Conservation (phyloP, 768 basidiomycete species). For the Boletus reticulatus region DNA sequence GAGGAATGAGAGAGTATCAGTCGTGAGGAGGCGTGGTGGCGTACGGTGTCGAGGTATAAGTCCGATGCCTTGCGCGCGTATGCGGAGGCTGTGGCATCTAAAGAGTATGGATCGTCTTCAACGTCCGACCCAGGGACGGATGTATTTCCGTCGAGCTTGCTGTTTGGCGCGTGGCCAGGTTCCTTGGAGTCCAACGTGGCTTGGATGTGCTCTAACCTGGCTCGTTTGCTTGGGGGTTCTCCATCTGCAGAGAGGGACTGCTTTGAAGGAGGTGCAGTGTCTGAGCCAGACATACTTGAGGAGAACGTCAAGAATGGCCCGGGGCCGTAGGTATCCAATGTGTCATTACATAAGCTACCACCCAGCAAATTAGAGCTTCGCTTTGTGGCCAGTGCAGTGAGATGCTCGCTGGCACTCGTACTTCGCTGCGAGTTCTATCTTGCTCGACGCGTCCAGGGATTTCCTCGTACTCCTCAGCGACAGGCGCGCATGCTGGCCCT, state of each 20-base stretch:
- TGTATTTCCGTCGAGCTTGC: conserved; percentile 31
- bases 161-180: conserved; percentile 26
- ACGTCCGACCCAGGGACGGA: conserved; percentile 18
- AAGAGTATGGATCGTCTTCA: conserved; percentile 27
- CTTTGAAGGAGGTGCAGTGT: conserved; percentile 4
- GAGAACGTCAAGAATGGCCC: background rate
- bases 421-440: conserved; percentile 25
- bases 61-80: conserved; percentile 59
- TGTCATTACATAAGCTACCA: conserved; percentile 20
- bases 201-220: conserved; percentile 19
- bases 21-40: conserved; percentile 29
- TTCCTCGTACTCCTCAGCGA: conserved; percentile 32
- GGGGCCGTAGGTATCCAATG: background rate
- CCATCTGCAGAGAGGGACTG: conserved; percentile 6
- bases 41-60: conserved; percentile 91
- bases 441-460: conserved; percentile 22
- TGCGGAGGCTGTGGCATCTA: conserved; percentile 22
- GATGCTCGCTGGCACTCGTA: conserved; percentile 26
- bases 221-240: conserved; percentile 32
- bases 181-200: conserved; percentile 14
- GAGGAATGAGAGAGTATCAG: conserved; percentile 18
- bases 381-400: background rate
- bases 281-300: conserved; percentile 14
- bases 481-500: conserved; percentile 21
- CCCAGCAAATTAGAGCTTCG: background rate